Base-by-base conservation (phyloP, 345 rosid genomes). In the Boechera retrofracta region DNA sequence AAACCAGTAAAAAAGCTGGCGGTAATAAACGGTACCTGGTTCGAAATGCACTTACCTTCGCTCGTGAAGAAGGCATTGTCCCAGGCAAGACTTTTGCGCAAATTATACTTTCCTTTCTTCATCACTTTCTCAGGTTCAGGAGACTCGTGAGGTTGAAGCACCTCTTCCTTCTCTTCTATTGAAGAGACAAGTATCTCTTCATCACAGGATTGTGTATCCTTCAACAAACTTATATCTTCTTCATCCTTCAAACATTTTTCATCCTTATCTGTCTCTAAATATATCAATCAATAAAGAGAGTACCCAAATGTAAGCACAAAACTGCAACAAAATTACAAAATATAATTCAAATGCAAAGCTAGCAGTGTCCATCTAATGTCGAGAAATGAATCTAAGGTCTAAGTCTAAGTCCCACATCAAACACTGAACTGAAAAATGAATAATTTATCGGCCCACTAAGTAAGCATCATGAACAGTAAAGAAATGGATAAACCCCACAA, bases 31-130 rank as follows among this genome's bases (percentile, higher is more conserved):
- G 24, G 72, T 29, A 31, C 28, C 28, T 39, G 7, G 5, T 12
- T 33, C 5, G 10, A 45, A 54, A 55, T 36, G 5, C 31, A 67
- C 24, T 69, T 72, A 86, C 98, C 98, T 67, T 84, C 94, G 73
- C 86, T 89, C 0, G 98, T 94, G 85, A 94, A 94, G 79, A 94
- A 92, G 15, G 91, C 98, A 79, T 81, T 94, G 61, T 94, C 97
- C 98, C 98, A 94, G 11, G 98, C 98, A 82, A 94, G 86, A 82
- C 98, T 94, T 80, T 89, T 89, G 35, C 98, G 93, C 88, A 90
- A 75, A 77, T 89, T 94, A 76, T 79, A 92, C 83, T 86, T 90
- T 28, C 81, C 84, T 57, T 57, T 82, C 73, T 79, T 87, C 72
- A 61, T 12, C 11, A 53, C 51, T 31, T 69, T 82, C 75, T 88